phyloP scores from a whole-genome alignment of 768 basidiomycete genomes.

The Mycena venus region DNA sequence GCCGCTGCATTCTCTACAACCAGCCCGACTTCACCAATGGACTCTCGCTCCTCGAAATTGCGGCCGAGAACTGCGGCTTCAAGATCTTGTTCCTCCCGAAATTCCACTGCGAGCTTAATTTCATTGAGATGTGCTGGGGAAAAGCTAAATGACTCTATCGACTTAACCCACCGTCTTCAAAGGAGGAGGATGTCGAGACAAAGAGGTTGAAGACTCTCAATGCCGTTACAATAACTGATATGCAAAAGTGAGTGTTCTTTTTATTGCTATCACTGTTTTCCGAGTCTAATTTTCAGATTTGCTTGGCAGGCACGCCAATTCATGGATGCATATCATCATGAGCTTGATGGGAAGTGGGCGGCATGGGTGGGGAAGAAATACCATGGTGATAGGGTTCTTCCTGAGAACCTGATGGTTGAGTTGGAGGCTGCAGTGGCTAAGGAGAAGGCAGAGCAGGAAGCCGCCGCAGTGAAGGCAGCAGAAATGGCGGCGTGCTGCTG shows the following conservation, averaged over 20 bases:
- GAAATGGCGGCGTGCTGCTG: not conserved
- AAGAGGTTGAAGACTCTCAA: not conserved
- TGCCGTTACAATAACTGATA: constrained; percentile 21
- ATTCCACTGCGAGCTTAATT: constrained; percentile 26
- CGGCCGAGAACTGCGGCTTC: not conserved
- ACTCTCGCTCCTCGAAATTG: constrained; percentile 2
- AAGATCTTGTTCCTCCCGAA: constrained; percentile 42
- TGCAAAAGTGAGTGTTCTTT: constrained; percentile 29
- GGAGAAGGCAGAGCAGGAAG: not conserved
- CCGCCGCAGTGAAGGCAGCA: not conserved
- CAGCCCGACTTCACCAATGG: constrained; percentile 44
- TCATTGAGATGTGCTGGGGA: constrained; percentile 49
- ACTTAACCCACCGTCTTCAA: constrained; percentile 24
- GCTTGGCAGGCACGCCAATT: constrained; percentile 5
- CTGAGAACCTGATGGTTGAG: not conserved
- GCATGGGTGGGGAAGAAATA: not conserved
- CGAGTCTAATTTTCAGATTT: not conserved
- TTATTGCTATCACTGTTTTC: not conserved
- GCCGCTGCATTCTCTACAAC: constrained; percentile 36
- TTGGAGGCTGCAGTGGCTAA: not conserved
- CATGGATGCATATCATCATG: constrained; percentile 24
- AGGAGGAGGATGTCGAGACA: constrained; percentile 31
- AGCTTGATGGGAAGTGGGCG: constrained; percentile 4
- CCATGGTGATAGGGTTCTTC: not conserved
- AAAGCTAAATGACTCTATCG: constrained; percentile 42